phyloP scores from a whole-genome alignment of 2,329 filamentous ascomycete species.

The Aspergillus cejpii region DNA sequence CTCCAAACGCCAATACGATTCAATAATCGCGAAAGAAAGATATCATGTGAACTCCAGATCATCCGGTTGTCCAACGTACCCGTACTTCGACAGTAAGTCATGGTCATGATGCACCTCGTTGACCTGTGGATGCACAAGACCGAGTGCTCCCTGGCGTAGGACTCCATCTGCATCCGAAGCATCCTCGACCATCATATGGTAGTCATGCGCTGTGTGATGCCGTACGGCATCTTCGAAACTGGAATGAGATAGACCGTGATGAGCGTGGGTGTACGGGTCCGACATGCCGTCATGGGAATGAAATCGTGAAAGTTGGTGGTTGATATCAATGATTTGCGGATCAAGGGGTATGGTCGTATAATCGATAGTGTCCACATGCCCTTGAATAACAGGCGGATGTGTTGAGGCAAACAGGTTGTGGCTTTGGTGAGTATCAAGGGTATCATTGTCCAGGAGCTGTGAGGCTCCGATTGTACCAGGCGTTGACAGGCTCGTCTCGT shows the following conservation, averaged over 20 bases:
- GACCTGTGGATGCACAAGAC: constrained; percentile 34
- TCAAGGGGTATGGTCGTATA: constrained; percentile 53
- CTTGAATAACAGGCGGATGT: constrained; percentile 30
- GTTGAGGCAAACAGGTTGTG: constrained; percentile 31
- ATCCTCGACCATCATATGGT: constrained; percentile 41
- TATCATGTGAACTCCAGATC: constrained; percentile 19
- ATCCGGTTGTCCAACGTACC: constrained; percentile 35
- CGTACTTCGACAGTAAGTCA: constrained; percentile 36
- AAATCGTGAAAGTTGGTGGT: constrained; percentile 39
- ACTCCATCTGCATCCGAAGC: constrained; percentile 30
- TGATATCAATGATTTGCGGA: constrained; percentile 53
- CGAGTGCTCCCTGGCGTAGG: constrained; percentile 35
- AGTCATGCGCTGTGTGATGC: constrained; percentile 35
- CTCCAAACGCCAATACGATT: neutral
- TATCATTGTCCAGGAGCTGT: constrained; percentile 20
- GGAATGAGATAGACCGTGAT: constrained; percentile 27
- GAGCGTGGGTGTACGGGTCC: constrained; percentile 30
- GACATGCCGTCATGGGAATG: constrained; percentile 35
- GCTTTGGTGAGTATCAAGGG: constrained; percentile 17
- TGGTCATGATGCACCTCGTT: constrained; percentile 39
- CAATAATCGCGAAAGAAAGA: constrained; percentile 1
- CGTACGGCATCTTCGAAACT: constrained; percentile 37
- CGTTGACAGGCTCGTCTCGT: constrained; percentile 10
- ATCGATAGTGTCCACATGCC: constrained; percentile 35
- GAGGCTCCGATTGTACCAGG: constrained; percentile 11